Base-by-base conservation (phyloP, 495 filamentous ascomycete genomes). In the Trichoderma asperelloides region DNA sequence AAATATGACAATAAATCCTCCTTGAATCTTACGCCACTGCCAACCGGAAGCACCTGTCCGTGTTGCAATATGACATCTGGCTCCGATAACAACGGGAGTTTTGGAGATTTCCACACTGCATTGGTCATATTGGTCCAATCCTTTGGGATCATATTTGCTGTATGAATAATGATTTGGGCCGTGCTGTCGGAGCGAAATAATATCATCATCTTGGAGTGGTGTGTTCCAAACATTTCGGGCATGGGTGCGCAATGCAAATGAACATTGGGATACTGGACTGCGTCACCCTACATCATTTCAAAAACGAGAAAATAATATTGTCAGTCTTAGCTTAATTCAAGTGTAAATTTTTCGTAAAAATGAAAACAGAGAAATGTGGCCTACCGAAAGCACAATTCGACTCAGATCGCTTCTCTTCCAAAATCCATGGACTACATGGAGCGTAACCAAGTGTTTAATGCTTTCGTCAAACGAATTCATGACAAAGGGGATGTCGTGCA, bases 91-190 rank as follows among this genome's bases (percentile, higher is more conserved):
- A 67, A 47, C 8, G 90, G 89, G 9, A 96, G 86, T 0, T 87
- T 74, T 23, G 91, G 92, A 9, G 91, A 93, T 37, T 78, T 80
- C 93, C 93, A 97, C 25, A 88, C 85, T 1, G 88, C 92, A 72
- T 97, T 91, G 0, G 86, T 87, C 91, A 96, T 90, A 70, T 93
- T 92, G 9, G 78, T 80, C 93, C 93, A 97, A 77, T 97, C 93
- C 62, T 85, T 82, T 27, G 80, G 74, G 55, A 96, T 93, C 86
- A 96, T 90, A 70, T 97, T 96, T 13, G 91, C 91, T 0, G 93
- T 97, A 68, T 95, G 91, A 47, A 96, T 94, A 21, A 96, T 76
- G 18, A 96, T 77, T 80, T 96, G 89, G 4, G 90, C 91, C 0
- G 81, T 81, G 68, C 89, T 85, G 74, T 96, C 91, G 73, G 89